Base-by-base conservation (phyloP, 495 filamentous ascomycete species). In the Aspergillus funiculosus region DNA sequence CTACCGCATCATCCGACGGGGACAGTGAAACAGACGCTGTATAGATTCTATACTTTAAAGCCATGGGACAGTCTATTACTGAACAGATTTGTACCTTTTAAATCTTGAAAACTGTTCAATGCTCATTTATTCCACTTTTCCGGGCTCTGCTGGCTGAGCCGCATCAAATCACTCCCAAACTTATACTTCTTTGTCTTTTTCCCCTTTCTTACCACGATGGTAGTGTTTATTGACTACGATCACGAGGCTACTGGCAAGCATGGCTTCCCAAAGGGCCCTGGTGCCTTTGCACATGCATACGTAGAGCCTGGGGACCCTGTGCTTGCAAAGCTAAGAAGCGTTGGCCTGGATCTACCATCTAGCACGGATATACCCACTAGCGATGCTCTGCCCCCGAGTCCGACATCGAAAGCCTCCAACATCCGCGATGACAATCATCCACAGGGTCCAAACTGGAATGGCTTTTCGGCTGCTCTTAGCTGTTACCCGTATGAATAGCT, bases 401-500 rank as follows among this genome's bases (percentile, higher is more conserved):
- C n/a, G n/a, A n/a, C n/a, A 19, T 28, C 10, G 9, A 39, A 50
- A 4, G 10, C 30, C 26, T 43, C 44, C 52, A 52, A 31, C 59
- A 51, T 48, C 44, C 52, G 31, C 17, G 21, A 37, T 4, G 42
- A 60, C 32, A 22, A 44, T 13, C 39, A 63, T 35, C 66, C 63
- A 48, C 69, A 75, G 39, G 80, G 79, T 66, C 78, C 72, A 32
- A 90, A 88, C 58, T 60, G 73, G 56, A 84, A 80, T 67, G 71
- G 73, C 43, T 82, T 91, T 69, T 85, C 87, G 22, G 75, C 79
- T 58, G 83, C 86, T 51, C 71, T 95, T 67, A 82, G 82, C 53
- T 92, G 87, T 69, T 95, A 95, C 76, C 89, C 89, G 89, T 95
- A 73, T 63, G 77, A 62, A 53, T 59, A 53, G 60, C 51, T 51